phyloP scores from a whole-genome alignment of 768 basidiomycete genomes.

The Suillus decipiens region DNA sequence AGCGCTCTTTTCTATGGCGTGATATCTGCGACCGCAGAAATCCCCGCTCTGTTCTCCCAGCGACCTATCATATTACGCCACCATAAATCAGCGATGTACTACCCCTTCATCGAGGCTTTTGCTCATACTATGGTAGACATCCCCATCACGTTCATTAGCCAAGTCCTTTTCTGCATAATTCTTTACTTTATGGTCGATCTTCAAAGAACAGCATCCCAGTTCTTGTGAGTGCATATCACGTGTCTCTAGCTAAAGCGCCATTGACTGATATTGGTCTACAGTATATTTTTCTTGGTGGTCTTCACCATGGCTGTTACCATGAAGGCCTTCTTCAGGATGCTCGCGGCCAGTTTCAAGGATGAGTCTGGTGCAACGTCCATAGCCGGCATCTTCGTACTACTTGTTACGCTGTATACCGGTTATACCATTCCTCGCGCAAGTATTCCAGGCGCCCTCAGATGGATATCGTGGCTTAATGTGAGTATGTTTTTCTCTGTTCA shows the following conservation, averaged over 20 bases:
- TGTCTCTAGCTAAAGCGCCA: slow-evolving; percentile 35
- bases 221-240: slow-evolving; percentile 18
- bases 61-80: slow-evolving; percentile 46
- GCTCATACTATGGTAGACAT: slow-evolving; percentile 48
- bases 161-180: slow-evolving; percentile 11
- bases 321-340: slow-evolving; percentile 71
- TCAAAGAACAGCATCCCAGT: slow-evolving; percentile 21
- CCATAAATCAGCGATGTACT: slow-evolving; percentile 46
- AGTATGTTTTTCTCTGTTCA: slow-evolving; percentile 37
- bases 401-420: slow-evolving; percentile 44
- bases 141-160: slow-evolving; percentile 37
- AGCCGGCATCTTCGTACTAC: slow-evolving; percentile 36
- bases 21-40: slow-evolving; percentile 53
- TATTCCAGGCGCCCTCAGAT: slow-evolving; percentile 18
- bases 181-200: slow-evolving; percentile 25
- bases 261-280: slow-evolving; percentile 46
- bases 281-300: slow-evolving; percentile 57
- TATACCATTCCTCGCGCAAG: slow-evolving; percentile 33
- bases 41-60: slow-evolving; percentile 46
- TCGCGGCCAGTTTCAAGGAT: slow-evolving; percentile 55
- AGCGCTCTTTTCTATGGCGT: slow-evolving; percentile 52
- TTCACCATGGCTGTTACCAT: slow-evolving; percentile 59
- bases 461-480: slow-evolving; percentile 25
- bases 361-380: slow-evolving; percentile 50
- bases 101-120: slow-evolving; percentile 47